A percentile compares a stretch with the other conserved stretches of the same genome.
Conservation (phyloP, 2,329 filamentous ascomycete genomes). For the Aureobasidium melanogenum region DNA sequence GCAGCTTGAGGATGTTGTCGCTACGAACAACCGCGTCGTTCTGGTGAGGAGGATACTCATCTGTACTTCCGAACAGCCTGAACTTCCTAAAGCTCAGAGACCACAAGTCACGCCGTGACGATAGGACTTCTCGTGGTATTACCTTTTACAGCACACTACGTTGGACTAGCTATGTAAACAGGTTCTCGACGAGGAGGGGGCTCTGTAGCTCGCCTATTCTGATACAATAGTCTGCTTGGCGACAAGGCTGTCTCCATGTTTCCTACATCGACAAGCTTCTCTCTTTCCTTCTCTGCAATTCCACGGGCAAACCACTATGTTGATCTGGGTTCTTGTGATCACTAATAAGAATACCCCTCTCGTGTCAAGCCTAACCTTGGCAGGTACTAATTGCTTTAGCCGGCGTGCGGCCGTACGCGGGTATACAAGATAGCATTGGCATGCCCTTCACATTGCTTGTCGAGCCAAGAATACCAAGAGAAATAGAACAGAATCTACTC, state of each 20-base stretch:
- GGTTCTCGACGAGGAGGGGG: background rate
- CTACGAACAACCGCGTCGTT: background rate
- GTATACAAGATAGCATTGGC: background rate
- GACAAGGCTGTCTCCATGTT: background rate
- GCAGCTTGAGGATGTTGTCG: background rate
- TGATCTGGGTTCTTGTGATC: background rate
- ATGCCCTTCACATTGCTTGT: background rate
- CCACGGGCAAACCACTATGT: background rate
- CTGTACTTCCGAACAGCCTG: background rate
- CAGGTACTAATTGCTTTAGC: background rate
- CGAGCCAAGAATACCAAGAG: constrained; percentile 4
- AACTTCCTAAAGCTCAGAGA: background rate
- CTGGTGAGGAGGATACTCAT: background rate
- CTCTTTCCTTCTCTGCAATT: background rate
- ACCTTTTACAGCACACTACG: background rate
- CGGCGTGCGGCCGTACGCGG: background rate
- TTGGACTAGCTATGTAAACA: background rate
- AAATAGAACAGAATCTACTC: background rate
- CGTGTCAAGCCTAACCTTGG: background rate
- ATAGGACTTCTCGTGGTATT: background rate
- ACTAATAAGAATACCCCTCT: background rate
- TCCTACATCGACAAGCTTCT: background rate
- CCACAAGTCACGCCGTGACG: background rate
- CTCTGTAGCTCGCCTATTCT: background rate
- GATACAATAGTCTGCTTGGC: constrained; percentile 4